Percentiles rank a stretch among this genome's conserved stretches.
Evolutionary conservation across 345 rosid genomes (phyloP).

Genomic region (Arabis alpina): DNA sequence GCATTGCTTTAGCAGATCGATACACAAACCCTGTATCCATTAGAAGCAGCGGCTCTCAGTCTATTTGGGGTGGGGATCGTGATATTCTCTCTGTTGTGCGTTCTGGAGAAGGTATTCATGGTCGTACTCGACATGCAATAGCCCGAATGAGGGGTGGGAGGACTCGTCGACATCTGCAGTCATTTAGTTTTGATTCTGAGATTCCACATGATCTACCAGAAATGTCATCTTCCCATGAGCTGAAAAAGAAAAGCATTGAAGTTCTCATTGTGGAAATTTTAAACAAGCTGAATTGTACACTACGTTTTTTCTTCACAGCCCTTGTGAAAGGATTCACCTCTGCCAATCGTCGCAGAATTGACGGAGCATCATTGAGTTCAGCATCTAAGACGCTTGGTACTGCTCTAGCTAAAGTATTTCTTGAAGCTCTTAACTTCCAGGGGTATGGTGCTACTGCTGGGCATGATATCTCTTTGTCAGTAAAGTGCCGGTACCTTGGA

Average conservation of each 20-base stretch:
- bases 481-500: constrained; percentile 93
- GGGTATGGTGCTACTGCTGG: constrained; percentile 70
- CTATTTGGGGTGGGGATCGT: constrained; percentile 81
- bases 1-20: constrained; percentile 62
- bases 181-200: constrained; percentile 72
- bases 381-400: constrained; percentile 88
- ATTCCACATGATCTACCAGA: constrained; percentile 61
- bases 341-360: constrained; percentile 91
- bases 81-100: constrained; percentile 81
- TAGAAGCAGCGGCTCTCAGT: constrained; percentile 72
- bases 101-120: constrained; percentile 74
- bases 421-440: constrained; percentile 81
- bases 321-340: constrained; percentile 91
- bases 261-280: constrained; percentile 71
- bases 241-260: constrained; percentile 79
- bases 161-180: constrained; percentile 77
- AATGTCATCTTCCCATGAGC: constrained; percentile 58
- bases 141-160: constrained; percentile 91
- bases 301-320: constrained; percentile 78
- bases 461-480: constrained; percentile 62
- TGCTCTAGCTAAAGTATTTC: constrained; percentile 78
- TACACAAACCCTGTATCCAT: constrained; percentile 79
- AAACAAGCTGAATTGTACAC: constrained; percentile 69
- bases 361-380: constrained; percentile 68
- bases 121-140: constrained; percentile 83